Conservation (phyloP, 805 yeast species). For the Suhomyces sp. region DNA sequence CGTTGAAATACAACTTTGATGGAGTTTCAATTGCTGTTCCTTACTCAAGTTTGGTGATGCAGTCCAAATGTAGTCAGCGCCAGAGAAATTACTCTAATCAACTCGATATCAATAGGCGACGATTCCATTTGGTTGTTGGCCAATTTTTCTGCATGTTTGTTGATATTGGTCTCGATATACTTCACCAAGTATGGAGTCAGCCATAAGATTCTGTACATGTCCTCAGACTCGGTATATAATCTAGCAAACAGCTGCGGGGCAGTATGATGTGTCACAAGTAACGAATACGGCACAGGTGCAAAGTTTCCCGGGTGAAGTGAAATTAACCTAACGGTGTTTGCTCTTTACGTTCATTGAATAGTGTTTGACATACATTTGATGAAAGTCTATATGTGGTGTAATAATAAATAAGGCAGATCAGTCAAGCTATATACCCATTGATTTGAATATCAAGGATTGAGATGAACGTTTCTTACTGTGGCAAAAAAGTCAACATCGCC, state of each 20-base stretch:
- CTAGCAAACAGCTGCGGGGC: constrained; percentile 14
- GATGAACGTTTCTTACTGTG: not conserved
- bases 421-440: not conserved
- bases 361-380: not conserved
- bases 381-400: not conserved
- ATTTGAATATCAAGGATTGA: not conserved
- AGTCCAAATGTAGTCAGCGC: constrained; percentile 22
- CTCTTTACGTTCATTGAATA: constrained; percentile 11
- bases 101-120: constrained; percentile 13
- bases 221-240: constrained; percentile 24
- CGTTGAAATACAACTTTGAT: no score
- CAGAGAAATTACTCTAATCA: constrained; percentile 17
- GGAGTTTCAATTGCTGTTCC: no score
- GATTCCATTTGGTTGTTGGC: constrained; percentile 4
- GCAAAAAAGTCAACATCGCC: not conserved
- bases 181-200: constrained; percentile 31
- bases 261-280: constrained; percentile 11
- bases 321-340: no score
- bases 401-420: not conserved
- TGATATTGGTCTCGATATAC: constrained; percentile 10
- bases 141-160: constrained; percentile 6
- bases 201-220: constrained; percentile 35
- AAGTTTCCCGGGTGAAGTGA: constrained; percentile 6
- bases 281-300: not conserved
- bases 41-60: no score